phyloP scores from a whole-genome alignment of 345 rosid species.

The Eucalyptus microcorys region DNA sequence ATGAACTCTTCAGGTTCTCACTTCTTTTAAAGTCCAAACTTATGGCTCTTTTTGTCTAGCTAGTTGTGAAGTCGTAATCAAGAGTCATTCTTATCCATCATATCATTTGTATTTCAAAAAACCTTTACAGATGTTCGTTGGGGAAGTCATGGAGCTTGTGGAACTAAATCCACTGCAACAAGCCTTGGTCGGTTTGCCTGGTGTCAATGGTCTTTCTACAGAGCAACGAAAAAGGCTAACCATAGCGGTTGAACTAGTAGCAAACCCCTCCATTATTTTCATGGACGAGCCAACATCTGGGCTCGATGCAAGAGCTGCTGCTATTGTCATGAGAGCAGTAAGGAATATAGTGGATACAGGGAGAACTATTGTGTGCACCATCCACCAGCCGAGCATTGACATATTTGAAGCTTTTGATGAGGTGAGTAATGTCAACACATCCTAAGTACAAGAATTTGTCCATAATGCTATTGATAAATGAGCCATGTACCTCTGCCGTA shows the following conservation, averaged over 20 bases:
- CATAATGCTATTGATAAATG: neutral
- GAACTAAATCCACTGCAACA: slow-evolving; percentile 47
- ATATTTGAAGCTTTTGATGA: slow-evolving; percentile 94
- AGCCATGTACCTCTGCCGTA: neutral
- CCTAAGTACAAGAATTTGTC: neutral
- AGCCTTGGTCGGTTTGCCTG: slow-evolving; percentile 82
- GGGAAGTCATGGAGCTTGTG: slow-evolving; percentile 89
- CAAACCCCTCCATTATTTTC: slow-evolving; percentile 91
- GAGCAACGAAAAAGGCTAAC: slow-evolving; percentile 92
- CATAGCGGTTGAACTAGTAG: slow-evolving; percentile 91
- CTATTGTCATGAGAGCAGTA: slow-evolving; percentile 86
- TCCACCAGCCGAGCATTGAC: slow-evolving; percentile 92
- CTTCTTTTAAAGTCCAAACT: neutral
- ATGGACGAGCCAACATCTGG: slow-evolving; percentile 99
- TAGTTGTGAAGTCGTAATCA: neutral
- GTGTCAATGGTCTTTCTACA: slow-evolving; percentile 68
- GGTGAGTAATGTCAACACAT: slow-evolving; percentile 10
- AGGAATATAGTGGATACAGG: slow-evolving; percentile 91
- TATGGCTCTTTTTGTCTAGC: neutral
- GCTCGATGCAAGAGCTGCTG: slow-evolving; percentile 91
- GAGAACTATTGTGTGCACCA: slow-evolving; percentile 90
- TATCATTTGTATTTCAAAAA: neutral
- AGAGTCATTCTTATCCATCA: neutral
- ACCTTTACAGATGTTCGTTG: slow-evolving; percentile 53
- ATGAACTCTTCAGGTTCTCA: neutral